Evolutionary conservation across 1,284 basidiomycete genomes (phyloP).

Genomic region (Cryptococcus wingfieldii): DNA sequence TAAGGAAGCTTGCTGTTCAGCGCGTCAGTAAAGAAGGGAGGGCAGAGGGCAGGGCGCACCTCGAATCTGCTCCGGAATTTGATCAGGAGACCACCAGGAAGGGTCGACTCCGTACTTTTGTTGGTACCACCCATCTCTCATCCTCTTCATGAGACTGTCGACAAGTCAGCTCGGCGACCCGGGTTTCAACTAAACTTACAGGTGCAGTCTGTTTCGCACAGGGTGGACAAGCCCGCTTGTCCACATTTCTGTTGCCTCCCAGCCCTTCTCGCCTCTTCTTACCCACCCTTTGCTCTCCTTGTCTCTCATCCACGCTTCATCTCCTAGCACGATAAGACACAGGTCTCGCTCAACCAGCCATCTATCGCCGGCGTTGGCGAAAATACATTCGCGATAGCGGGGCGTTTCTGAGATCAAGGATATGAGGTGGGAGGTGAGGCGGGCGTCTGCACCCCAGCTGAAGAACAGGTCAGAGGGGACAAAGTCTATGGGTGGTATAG

Average conservation of each 20-base stretch:
- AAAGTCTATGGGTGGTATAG: background rate
- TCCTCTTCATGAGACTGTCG: constrained; percentile 1
- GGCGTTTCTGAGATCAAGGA: background rate
- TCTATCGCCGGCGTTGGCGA: background rate
- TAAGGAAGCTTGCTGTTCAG: background rate
- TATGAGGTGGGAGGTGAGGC: background rate
- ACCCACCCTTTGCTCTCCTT: constrained; percentile 5
- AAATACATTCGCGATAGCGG: background rate
- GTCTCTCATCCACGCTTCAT: constrained; percentile 9
- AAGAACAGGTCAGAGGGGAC: background rate
- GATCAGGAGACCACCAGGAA: background rate
- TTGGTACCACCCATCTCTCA: constrained; percentile 2
- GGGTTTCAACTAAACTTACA: background rate
- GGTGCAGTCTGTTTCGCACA: background rate
- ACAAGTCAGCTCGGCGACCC: background rate
- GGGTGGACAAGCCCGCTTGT: constrained; percentile 2
- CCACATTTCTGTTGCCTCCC: constrained; percentile 1
- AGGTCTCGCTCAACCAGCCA: background rate
- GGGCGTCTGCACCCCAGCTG: background rate
- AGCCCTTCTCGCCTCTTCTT: background rate
- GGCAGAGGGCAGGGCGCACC: background rate
- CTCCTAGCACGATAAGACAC: constrained; percentile 1
- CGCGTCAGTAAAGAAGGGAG: background rate
- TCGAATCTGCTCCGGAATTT: background rate
- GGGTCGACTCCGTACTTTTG: background rate